Percentiles rank a stretch among this genome's conserved stretches.
Evolutionary conservation across 2,329 filamentous ascomycete genomes (phyloP).

Genomic region (Penicillium decumbens): DNA sequence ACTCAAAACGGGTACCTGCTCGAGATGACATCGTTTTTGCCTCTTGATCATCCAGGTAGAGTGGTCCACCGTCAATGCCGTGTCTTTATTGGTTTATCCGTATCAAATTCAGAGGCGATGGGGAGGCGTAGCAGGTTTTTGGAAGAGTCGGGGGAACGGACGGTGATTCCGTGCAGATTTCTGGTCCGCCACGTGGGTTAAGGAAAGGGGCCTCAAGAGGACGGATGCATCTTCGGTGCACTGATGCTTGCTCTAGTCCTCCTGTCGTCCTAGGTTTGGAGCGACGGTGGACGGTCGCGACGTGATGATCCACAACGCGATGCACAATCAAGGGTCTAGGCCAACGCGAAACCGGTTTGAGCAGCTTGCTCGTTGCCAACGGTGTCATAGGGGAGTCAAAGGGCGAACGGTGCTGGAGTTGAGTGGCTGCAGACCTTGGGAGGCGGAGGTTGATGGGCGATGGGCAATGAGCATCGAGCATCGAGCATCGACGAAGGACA

Average conservation of each 20-base stretch:
- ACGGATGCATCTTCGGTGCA: not conserved
- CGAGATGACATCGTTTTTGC: conserved; percentile 2
- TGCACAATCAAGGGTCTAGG: not conserved
- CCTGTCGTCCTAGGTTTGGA: not conserved
- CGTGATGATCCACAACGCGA: not conserved
- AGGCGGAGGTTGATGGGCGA: not conserved
- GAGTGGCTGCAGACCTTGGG: not conserved
- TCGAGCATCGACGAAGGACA: no score
- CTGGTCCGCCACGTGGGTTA: not conserved
- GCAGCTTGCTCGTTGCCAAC: not conserved
- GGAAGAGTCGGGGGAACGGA: not conserved
- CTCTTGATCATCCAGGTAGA: not conserved
- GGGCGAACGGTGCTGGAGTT: not conserved
- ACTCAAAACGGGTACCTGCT: conserved; percentile 5
- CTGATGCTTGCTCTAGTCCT: not conserved
- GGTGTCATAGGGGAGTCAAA: not conserved
- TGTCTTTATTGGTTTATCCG: not conserved
- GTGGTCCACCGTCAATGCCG: not conserved
- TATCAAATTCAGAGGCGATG: not conserved
- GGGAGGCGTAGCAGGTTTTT: not conserved
- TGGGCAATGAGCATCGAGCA: not conserved
- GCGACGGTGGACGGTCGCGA: not conserved
- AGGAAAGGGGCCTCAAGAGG: not conserved
- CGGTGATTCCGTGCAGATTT: not conserved
- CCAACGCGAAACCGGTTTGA: not conserved